Base-by-base conservation (phyloP, 1,284 basidiomycete genomes). In the Ustilago esculenta region DNA sequence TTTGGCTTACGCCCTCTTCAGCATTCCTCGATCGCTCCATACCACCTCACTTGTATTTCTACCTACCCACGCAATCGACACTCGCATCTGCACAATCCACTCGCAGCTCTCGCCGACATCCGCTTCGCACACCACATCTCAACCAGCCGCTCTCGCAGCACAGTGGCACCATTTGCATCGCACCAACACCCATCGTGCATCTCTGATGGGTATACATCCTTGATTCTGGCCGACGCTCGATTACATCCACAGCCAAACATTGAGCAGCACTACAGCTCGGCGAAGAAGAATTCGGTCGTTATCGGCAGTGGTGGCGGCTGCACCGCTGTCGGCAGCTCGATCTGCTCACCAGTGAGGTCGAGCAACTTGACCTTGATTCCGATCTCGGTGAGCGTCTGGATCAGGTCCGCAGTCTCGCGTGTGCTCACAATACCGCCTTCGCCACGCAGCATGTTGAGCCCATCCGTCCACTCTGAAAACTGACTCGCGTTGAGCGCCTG, bases 391-490 rank as follows among this genome's bases (percentile, higher is more conserved):
- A 97, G 84, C 34, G 67, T 73, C 34, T 80, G 61, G 40, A 78
- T 77, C 46, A 58, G 59, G 17, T 80, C 75, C 34, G 73, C 77
- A 51, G 75, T 79, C 52, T 79, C 70, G 34, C 64, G 63, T 25
- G 76, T 80, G 49, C 63, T 73, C 15, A 77, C 73, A 14, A 75
- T 59, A 24, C 72, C 74, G 5, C 73, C 74, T 52, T 74, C 73
- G 29, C 68, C 69, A 24, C 73, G 65, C 20, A 81, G 57, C 87
- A 95, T 92, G 75, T 92, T 92, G 80, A 98, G 83, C 2, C 94
- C 94, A 81, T 98, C 94, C 1, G 92, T 92, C 94, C 94, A 98
- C 83, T 98, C 94, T 20, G 92, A 91, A 87, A 92, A 93, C 40
- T 91, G 86, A 17, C 90, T 89, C 48, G 88, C 86, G 81, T 94